Conservation (phyloP, 1,284 basidiomycete genomes). For the Caloboletus inedulis region DNA sequence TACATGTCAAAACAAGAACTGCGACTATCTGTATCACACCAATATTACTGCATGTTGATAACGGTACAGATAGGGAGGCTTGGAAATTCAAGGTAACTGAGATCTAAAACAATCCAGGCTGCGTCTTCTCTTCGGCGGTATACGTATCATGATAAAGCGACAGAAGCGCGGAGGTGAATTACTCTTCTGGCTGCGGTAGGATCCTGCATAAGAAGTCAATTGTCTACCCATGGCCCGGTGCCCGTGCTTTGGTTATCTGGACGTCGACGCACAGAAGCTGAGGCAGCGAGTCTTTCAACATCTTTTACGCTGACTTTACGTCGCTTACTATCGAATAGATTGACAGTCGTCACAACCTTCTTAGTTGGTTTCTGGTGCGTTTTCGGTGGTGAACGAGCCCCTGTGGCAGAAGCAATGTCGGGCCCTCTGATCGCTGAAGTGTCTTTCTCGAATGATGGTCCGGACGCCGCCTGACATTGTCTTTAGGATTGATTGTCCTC, state of each 20-base stretch:
- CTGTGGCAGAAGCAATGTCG: background rate
- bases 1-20: background rate
- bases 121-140: background rate
- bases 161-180: background rate
- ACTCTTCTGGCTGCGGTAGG: background rate
- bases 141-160: background rate
- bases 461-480: background rate
- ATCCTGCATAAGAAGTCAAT: background rate
- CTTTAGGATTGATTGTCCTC: background rate
- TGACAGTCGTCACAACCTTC: background rate
- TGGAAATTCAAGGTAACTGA: conserved; percentile 1
- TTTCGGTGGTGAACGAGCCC: background rate
- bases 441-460: background rate
- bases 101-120: background rate
- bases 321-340: background rate
- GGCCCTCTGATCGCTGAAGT: background rate
- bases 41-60: background rate
- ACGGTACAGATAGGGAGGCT: conserved; percentile 1
- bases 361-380: background rate
- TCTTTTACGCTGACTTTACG: conserved; percentile 15
- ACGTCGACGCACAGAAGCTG: conserved; percentile 4
- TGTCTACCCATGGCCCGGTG: background rate
- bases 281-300: conserved; percentile 19
- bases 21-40: background rate
- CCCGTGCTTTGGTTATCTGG: background rate